A percentile compares a stretch with the other conserved stretches of the same genome.
These are phyloP conservation scores for Cyclaneusma minus DNA, from an alignment of 2,329 filamentous ascomycete genomes.

Conservation along the genomic window DNA sequence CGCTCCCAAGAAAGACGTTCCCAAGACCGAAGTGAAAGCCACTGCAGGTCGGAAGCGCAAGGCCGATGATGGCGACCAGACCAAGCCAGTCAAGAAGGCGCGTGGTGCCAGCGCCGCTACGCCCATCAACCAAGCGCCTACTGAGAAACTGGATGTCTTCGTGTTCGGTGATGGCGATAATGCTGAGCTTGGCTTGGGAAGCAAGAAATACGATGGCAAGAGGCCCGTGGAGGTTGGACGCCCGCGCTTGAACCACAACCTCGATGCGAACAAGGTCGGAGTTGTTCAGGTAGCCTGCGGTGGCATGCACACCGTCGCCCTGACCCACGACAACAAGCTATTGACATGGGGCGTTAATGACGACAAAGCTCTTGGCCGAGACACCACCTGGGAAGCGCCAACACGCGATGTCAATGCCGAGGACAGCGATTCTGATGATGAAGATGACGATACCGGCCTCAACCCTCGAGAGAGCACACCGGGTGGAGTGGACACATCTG, in stretches of 20 bases:
- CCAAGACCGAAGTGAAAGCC: conserved; percentile 1
- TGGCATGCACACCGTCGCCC: conserved; percentile 65
- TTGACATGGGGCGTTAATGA: conserved; percentile 83
- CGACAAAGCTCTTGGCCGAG: conserved; percentile 62
- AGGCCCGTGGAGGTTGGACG: conserved; percentile 57
- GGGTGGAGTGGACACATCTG: conserved; percentile 37
- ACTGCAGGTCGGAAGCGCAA: conserved; percentile 1
- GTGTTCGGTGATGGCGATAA: conserved; percentile 68
- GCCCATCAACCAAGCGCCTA: conserved; percentile 46
- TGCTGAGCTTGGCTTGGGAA: conserved; percentile 72
- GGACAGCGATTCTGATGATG: conserved; percentile 26
- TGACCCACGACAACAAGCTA: conserved; percentile 70
- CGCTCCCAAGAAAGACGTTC: too few relatives aligned
- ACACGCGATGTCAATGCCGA: conserved; percentile 39
- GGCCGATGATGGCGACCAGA: conserved; percentile 6
- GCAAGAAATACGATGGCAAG: conserved; percentile 40
- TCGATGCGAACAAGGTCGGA: conserved; percentile 38
- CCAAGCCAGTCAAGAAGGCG: conserved; percentile 14
- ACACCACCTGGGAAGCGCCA: conserved; percentile 56
- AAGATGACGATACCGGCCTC: conserved; percentile 35
- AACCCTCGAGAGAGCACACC: conserved; percentile 63
- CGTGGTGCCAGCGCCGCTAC: conserved; percentile 10
- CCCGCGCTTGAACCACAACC: conserved; percentile 50
- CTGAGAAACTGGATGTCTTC: conserved; percentile 52
- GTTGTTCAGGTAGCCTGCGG: conserved; percentile 66